Evolutionary conservation across 495 filamentous ascomycete genomes (phyloP), one percentile per base, ranked within the genome.

Genomic region (Hyaloscypha bicolor): DNA sequence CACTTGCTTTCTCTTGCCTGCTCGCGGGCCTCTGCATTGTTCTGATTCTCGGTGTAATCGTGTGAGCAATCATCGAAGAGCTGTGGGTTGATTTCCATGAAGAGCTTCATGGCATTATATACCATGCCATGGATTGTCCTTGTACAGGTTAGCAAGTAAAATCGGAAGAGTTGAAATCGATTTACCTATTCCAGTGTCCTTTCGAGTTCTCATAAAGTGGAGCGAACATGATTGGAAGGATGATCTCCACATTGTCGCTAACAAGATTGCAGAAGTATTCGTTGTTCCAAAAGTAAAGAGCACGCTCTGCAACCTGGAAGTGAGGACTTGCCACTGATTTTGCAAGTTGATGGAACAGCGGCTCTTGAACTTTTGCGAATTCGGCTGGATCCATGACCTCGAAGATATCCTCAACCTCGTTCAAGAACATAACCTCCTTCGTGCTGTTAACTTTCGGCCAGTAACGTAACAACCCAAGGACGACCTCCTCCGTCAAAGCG

Each of bases 111-210:
- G 57, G 95, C 95, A 74, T 98, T 99, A 76, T 98, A 99, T 21
- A 99, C 95, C 96, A 99, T 98, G 74, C 96, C 95, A 73, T 99
- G 96, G 70, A 99, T 99, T 12, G 95, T 99, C 69, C 95, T 99
- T 42, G 8, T 21, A 62, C 64, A 3, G 55, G 32, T 72, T 65
- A 72, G 67, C 21, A 60, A 6, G 52, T 3, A 16, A 61, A 30
- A 11, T 14, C 39, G 9, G 8, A 45, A 60, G 4, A 11, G 32
- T 45, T 25, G 14, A 3, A 1, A 1, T 30, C 29, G 33, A 73
- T 86, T 74, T 81, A 97, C 95, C 95, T 85, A 75, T 99, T 99
- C 95, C 95, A 99, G 73, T 99, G 95, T 19, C 95, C 95, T 78
- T 99, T 99, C 21, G 96, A 98, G 76, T 99, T 99, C 79, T 99